Evolutionary conservation across 2,329 filamentous ascomycete genomes (phyloP), one percentile per base, ranked within the genome.

Genomic region (Rasamsonia emersonii): DNA sequence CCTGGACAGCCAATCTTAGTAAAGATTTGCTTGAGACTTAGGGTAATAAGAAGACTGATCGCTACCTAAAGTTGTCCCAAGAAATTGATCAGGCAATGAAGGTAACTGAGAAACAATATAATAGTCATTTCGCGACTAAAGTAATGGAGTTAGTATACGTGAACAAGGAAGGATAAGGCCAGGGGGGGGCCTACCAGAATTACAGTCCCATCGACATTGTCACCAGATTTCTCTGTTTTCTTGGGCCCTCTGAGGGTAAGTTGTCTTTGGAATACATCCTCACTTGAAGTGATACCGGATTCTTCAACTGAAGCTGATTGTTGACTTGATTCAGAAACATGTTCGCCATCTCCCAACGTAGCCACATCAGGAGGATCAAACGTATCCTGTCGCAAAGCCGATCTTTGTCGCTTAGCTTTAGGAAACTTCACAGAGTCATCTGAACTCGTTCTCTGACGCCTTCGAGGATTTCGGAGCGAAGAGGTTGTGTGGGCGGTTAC

Each of bases 81-180:
- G 77, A 41, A 94, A 73, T 49, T 78, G 75, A 49, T 88, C 79
- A 29, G 89, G 88, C 15, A 93, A 71, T 34, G 82, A 79, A 36
- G 84, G 84, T 18, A 95, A 71, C 57, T 88, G 86, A 59, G 82
- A 84, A 41, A 93, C 83, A 25, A 75, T 81, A 55, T 91, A 95
- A 42, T 84, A 83, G 53, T 79, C 78, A 50, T 84, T 94, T 51
- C 78, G 85, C 23, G 84, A 85, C 82, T 93, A 32, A 18, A 11
- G 13, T n/a, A 11, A 11, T 5, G 20, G 13, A 18, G 19, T 43
- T 33, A 45, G 38, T 37, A 30, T 15, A 14, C 32, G 21, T 21
- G 28, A 28, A 28, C n/a, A 43, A 37, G 21, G 35, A 32, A 30
- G 20, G 13, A n/a, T n/a, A n/a, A n/a, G n/a, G n/a, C n/a, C n/a